Evolutionary conservation across 306 rosid species (phyloP).

Genomic region (Geum urbanum): DNA sequence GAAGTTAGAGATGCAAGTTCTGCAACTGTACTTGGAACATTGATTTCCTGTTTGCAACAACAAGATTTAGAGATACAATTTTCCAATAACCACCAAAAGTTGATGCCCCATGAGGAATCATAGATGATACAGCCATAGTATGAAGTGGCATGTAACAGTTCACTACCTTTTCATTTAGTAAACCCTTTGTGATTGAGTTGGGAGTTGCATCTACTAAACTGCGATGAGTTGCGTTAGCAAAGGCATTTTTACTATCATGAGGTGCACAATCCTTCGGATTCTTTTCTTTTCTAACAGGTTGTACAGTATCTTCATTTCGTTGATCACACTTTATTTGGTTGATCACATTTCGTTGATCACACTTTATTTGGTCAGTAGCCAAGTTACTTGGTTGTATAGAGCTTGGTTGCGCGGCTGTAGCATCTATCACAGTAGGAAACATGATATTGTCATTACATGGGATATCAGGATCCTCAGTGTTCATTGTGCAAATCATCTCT

Average conservation of each 20-base stretch:
- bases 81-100: constrained; percentile 22
- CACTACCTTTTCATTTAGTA: constrained; percentile 51
- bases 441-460: constrained; percentile 43
- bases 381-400: constrained; percentile 29
- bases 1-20: constrained; percentile 28
- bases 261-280: constrained; percentile 24
- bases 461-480: constrained; percentile 59
- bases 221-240: constrained; percentile 30
- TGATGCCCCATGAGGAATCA: constrained; percentile 17
- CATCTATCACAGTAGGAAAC: constrained; percentile 12
- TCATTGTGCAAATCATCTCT: constrained; percentile 43
- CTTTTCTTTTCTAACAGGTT: constrained; percentile 9
- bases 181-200: constrained; percentile 34
- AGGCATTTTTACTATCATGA: constrained; percentile 29
- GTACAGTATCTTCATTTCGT: constrained; percentile 34
- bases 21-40: constrained; percentile 31
- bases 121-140: constrained; percentile 5
- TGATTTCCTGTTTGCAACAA: constrained; percentile 45
- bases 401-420: constrained; percentile 13
- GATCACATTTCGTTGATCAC: constrained; percentile 36
- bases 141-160: constrained; percentile 22
- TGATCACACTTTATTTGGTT: constrained; percentile 27
- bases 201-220: constrained; percentile 34
- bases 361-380: constrained; percentile 23
- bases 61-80: constrained; percentile 27